Evolutionary conservation across 177 flowering plant genomes (phyloP), one percentile per base, ranked within the genome.

Genomic region (Tripterygium wilfordii): DNA sequence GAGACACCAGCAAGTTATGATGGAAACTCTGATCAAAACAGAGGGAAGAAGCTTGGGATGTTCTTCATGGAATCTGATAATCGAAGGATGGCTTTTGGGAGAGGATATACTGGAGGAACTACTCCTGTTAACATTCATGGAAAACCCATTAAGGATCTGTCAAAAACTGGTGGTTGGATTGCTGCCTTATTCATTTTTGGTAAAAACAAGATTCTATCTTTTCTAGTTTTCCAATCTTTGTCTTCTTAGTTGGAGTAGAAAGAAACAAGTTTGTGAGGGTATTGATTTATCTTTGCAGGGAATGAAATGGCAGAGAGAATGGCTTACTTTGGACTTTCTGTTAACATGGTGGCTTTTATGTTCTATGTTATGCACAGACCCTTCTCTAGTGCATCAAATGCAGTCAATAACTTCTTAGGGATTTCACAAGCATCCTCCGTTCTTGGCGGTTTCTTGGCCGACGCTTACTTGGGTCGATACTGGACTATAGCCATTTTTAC

Each of bases 301-400:
- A 91, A 91, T 61, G 98, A 91, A 69, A 88, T 88, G 92, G 92
- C 98, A 21, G 98, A 91, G 68, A 83, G 98, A 68, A 81, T 91
- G 90, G 95, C 98, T 29, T 91, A 91, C 58, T 91, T 81, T 51
- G 98, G 98, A 0, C 85, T 91, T 4, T 82, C 98, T 1, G 96
- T 91, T 17, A 91, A 91, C 57, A 85, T 91, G 98, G 98, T 91
- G 71, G 80, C 78, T 0, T 91, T 88, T 31, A 85, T 88, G 96
- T 88, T 91, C 67, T 73, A 83, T 53, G 78, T 91, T 2, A 91
- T 91, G 98, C 98, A 91, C 52, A 58, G 73, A 22, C 96, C 98
- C 0, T 91, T 91, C 31, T n/a, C 79, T 5, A 76, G 85, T 57
- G 82, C 96, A 13, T 88, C 92, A 10, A 75, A 88, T 69, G 90